Base-by-base conservation (phyloP, 1,139 yeast species). In the Hyphopichia wangnamkhiaoensis region DNA sequence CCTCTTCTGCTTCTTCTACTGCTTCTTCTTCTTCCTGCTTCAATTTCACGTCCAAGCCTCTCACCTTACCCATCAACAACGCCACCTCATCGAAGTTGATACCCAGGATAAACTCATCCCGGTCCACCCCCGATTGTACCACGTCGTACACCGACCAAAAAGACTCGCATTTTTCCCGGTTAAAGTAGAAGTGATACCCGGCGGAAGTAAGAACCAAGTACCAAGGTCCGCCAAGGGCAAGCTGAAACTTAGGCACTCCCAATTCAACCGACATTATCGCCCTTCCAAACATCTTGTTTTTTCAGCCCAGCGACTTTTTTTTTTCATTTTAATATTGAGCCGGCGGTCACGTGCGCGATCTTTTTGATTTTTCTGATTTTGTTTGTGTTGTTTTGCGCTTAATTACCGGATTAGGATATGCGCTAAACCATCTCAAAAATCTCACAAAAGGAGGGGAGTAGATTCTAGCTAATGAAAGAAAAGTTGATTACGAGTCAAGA, bases 91-190 rank as follows among this genome's bases (percentile, higher is more conserved):
- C 68, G 41, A 48, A 66, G 39, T 67, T 52, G 2, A 63, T 59
- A 27, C 54, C 40, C 14, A 41, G 33, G 12, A 53, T 39, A 37
- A 61, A 49, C 30, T 34, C 41, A 14, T 52, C 52, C 43, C 52
- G 39, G 29, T 53, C 53, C 2, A 51, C 46, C n/a, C 38, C 47
- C 4, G 47, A 47, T 38, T 48, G 47, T 6, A 33, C 37, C 15
- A 65, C 29, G 35, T 67, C 71, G 24, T 50, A 37, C 30, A 67
- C 46, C 48, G 66, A 72, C 74, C 74, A 68, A 37, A 53, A 63
- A 4, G 71, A 57, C 17, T 38, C 28, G 20, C 46, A 45, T 14
- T 50, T 43, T 1, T 23, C 32, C 10, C 43, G 37, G 44, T 65
- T 57, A 43, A 53, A 67, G 49, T 67, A 68, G 42, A 66, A 68